Conservation (phyloP, 768 basidiomycete genomes). For the Suillus clintonianus region DNA sequence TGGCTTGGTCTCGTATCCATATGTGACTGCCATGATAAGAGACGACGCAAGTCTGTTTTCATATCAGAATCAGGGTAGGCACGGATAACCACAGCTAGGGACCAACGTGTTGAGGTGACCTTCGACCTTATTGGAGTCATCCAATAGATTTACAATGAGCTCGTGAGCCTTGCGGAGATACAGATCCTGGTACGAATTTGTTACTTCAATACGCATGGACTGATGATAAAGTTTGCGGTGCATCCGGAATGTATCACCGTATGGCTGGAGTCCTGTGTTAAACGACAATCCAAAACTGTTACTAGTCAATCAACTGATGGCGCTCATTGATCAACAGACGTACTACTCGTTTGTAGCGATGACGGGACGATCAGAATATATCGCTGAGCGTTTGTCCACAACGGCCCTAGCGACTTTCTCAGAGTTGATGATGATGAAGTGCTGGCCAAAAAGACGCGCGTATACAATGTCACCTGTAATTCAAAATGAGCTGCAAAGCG, state of each 20-base stretch:
- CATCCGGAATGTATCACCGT: neutral
- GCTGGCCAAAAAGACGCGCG: neutral
- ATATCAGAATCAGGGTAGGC: neutral
- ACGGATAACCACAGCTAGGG: neutral
- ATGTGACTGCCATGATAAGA: neutral
- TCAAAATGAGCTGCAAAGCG: too few relatives aligned
- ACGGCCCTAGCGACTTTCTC: neutral
- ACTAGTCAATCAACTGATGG: neutral
- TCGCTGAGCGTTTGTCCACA: neutral
- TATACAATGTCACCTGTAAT: too few relatives aligned
- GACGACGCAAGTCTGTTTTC: neutral
- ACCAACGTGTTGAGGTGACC: neutral
- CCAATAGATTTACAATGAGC: neutral
- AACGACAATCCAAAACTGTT: neutral
- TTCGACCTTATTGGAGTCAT: neutral
- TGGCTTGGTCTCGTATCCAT: neutral
- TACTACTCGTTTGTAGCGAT: neutral
- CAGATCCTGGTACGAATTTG: neutral
- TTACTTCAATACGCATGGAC: neutral
- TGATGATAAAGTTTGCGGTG: neutral
- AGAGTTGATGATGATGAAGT: conserved; percentile 4
- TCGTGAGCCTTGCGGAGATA: neutral
- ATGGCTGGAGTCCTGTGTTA: too few relatives aligned
- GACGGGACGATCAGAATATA: neutral
- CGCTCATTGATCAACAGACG: neutral